Evolutionary conservation across 495 filamentous ascomycete species (phyloP).

Genomic region (Acidiella bohemica): DNA sequence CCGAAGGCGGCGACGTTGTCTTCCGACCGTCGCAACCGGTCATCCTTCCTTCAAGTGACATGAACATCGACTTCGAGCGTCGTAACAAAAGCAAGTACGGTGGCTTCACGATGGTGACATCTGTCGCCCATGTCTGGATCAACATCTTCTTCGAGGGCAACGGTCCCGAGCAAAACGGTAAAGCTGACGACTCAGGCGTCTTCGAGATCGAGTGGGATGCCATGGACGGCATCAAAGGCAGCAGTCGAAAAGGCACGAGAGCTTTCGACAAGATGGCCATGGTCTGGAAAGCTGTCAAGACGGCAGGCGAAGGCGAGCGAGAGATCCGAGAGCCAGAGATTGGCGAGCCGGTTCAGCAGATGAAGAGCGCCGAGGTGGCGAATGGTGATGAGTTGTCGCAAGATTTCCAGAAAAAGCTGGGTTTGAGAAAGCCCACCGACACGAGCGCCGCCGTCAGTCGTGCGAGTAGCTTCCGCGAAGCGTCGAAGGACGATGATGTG

Average conservation of each 20-base stretch:
- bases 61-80: constrained; percentile 81
- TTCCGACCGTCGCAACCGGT: constrained; percentile 57
- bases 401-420: constrained; percentile 42
- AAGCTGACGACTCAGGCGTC: constrained; percentile 38
- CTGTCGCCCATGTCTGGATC: constrained; percentile 92
- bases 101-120: constrained; percentile 77
- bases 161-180: constrained; percentile 49
- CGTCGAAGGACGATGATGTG: not conserved
- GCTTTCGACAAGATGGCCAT: constrained; percentile 77
- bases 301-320: constrained; percentile 14
- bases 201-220: constrained; percentile 53
- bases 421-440: constrained; percentile 47
- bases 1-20: constrained; percentile 40
- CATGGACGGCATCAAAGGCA: constrained; percentile 70
- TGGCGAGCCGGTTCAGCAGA: constrained; percentile 54
- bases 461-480: constrained; percentile 40
- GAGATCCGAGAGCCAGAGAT: constrained; percentile 25
- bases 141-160: constrained; percentile 86
- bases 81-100: constrained; percentile 64
- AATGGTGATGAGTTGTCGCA: constrained; percentile 24
- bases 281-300: constrained; percentile 50
- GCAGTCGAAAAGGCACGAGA: constrained; percentile 58
- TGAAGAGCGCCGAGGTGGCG: constrained; percentile 56
- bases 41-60: constrained; percentile 61
- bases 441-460: constrained; percentile 51